These are phyloP conservation scores for Alternaria angustiovoidea DNA, from an alignment of 2,329 filamentous ascomycete species.

Conservation along the genomic window DNA sequence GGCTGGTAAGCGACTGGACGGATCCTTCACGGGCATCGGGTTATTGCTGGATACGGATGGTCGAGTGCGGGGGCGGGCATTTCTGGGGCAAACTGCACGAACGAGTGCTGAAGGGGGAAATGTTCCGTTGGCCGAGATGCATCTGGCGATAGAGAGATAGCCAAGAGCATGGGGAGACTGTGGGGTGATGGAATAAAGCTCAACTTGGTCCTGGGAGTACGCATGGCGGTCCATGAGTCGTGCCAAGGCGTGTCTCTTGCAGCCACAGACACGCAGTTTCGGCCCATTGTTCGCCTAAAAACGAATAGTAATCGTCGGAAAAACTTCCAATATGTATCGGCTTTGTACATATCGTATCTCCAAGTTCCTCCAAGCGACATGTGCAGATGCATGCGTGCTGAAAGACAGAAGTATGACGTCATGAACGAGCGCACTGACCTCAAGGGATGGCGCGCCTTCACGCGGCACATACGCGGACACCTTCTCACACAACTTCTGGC, in stretches of 20 bases:
- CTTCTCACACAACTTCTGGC: neutral
- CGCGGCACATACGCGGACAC: neutral
- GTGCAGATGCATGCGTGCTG: neutral
- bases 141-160: neutral
- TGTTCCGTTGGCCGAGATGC: conserved; percentile 15
- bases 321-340: neutral
- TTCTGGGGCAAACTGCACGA: conserved; percentile 26
- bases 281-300: conserved; percentile 1
- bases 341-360: accelerated
- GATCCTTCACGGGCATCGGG: conserved; percentile 35
- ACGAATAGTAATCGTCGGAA: neutral
- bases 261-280: neutral
- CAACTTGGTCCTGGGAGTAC: neutral
- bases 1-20: conserved; percentile 20
- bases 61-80: conserved; percentile 32
- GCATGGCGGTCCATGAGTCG: neutral
- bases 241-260: neutral
- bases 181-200: conserved; percentile 4
- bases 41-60: conserved; percentile 29
- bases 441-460: neutral
- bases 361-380: neutral
- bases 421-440: neutral
- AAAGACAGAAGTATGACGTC: neutral
- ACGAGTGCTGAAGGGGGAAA: conserved; percentile 11
- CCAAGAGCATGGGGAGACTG: neutral